These are phyloP conservation scores for Cyathus striatus DNA, from an alignment of 768 basidiomycete species.

Conservation along the genomic window DNA sequence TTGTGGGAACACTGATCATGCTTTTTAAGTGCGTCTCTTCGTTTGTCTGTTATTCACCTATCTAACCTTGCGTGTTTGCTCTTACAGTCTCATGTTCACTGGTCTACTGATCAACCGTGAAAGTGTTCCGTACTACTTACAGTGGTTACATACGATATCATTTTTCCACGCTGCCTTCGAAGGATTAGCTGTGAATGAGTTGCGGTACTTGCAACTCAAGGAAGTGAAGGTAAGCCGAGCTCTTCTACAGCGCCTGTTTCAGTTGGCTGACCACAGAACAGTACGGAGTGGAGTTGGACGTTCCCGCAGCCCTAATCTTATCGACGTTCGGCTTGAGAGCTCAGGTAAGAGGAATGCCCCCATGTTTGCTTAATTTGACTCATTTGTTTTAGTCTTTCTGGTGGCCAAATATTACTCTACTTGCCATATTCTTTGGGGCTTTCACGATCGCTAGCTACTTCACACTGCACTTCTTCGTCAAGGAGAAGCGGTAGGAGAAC, in stretches of 20 bases:
- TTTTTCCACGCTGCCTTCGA: slow-evolving; percentile 99
- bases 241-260: not conserved
- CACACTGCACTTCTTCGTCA: slow-evolving; percentile 83
- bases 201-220: slow-evolving; percentile 88
- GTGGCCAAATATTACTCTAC: slow-evolving; percentile 92
- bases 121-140: slow-evolving; percentile 63
- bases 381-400: slow-evolving; percentile 68
- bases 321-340: slow-evolving; percentile 91
- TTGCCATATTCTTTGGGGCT: slow-evolving; percentile 80
- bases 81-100: slow-evolving; percentile 81
- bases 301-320: slow-evolving; percentile 93
- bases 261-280: slow-evolving; percentile 20
- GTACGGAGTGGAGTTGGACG: slow-evolving; percentile 96
- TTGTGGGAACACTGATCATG: slow-evolving; percentile 95
- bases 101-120: slow-evolving; percentile 94
- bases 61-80: slow-evolving; percentile 2
- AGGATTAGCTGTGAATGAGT: slow-evolving; percentile 95
- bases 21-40: slow-evolving; percentile 82
- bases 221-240: slow-evolving; percentile 68
- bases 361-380: not conserved
- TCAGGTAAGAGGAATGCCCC: slow-evolving; percentile 44
- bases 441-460: slow-evolving; percentile 78
- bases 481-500: slow-evolving; percentile 64
- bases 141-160: slow-evolving; percentile 86
- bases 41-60: not conserved